Evolutionary conservation across 495 filamentous ascomycete genomes (phyloP).

Genomic region (Xylaria cubensis): DNA sequence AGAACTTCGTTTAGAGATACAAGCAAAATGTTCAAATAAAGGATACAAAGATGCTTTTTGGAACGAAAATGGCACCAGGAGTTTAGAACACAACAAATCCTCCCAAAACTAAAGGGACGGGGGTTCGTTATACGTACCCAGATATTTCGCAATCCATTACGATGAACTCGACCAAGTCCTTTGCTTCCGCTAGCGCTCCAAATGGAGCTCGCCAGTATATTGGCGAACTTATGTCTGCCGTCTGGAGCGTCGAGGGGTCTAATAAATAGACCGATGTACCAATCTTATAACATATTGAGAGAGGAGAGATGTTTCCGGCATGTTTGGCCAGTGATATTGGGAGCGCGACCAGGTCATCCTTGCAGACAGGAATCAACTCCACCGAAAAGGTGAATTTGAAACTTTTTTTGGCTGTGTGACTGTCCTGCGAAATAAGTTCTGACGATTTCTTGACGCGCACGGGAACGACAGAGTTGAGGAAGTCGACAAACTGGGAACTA

Average conservation of each 20-base stretch:
- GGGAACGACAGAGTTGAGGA: slow-evolving; percentile 81
- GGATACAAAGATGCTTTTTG: not conserved
- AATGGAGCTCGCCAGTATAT: slow-evolving; percentile 93
- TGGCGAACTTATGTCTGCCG: slow-evolving; percentile 77
- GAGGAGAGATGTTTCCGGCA: slow-evolving; percentile 84
- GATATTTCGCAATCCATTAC: slow-evolving; percentile 91
- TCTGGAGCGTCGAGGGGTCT: slow-evolving; percentile 90
- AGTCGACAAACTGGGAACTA: slow-evolving; percentile 72
- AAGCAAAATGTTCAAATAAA: not conserved
- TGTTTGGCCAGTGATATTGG: slow-evolving; percentile 85
- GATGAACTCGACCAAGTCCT: slow-evolving; percentile 88
- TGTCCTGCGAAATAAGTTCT: slow-evolving; percentile 91
- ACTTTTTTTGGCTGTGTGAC: slow-evolving; percentile 83
- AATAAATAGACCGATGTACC: slow-evolving; percentile 89
- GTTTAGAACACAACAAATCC: not conserved
- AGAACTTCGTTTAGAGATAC: not conserved
- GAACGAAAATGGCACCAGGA: not conserved
- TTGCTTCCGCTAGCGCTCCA: slow-evolving; percentile 77
- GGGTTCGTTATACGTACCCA: slow-evolving; percentile 52
- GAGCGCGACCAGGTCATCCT: slow-evolving; percentile 93
- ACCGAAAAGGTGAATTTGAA: slow-evolving; percentile 93
- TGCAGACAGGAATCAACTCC: slow-evolving; percentile 90
- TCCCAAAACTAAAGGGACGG: not conserved
- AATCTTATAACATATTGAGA: slow-evolving; percentile 84
- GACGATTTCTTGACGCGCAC: slow-evolving; percentile 82